phyloP scores from a whole-genome alignment of 164 flowering plant genomes.

The Euptelea pleiosperma region DNA sequence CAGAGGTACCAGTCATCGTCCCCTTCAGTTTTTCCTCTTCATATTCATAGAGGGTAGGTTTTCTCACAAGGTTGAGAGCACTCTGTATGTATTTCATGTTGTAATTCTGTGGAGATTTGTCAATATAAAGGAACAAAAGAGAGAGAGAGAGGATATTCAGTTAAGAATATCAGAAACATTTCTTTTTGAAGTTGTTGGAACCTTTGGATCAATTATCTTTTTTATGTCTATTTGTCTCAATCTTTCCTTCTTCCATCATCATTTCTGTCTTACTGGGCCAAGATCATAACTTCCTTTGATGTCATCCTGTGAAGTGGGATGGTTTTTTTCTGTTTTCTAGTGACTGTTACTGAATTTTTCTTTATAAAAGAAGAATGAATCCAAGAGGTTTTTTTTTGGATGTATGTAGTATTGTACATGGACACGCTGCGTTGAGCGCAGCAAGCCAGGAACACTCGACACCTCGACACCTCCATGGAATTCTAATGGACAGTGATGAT shows the following conservation, averaged over 20 bases:
- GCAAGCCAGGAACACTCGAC: not conserved
- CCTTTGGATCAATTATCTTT: conserved; percentile 1
- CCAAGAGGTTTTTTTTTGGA: no score
- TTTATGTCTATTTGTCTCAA: not conserved
- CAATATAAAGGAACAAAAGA: conserved; percentile 18
- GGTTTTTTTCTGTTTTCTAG: not conserved
- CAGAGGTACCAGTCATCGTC: conserved; percentile 4
- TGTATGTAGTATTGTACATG: no score
- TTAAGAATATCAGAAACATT: conserved; percentile 18
- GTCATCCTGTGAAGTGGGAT: not conserved
- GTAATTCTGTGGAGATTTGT: conserved; percentile 26
- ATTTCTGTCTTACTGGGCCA: not conserved
- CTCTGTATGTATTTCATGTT: conserved; percentile 17
- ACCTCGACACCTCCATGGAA: no score
- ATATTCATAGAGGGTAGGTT: not conserved
- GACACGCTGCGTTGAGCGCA: not conserved
- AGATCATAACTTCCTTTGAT: conserved; percentile 3
- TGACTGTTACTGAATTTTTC: no score
- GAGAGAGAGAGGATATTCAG: conserved; percentile 14
- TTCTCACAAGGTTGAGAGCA: conserved; percentile 15
- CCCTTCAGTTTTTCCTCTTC: conserved; percentile 7
- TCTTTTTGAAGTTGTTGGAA: conserved; percentile 6
- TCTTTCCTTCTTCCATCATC: not conserved
- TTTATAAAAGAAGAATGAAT: no score
- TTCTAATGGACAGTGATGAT: not conserved